These are phyloP conservation scores for Erodium moschatum DNA, from an alignment of 441 rosid genomes.

Conservation along the genomic window DNA sequence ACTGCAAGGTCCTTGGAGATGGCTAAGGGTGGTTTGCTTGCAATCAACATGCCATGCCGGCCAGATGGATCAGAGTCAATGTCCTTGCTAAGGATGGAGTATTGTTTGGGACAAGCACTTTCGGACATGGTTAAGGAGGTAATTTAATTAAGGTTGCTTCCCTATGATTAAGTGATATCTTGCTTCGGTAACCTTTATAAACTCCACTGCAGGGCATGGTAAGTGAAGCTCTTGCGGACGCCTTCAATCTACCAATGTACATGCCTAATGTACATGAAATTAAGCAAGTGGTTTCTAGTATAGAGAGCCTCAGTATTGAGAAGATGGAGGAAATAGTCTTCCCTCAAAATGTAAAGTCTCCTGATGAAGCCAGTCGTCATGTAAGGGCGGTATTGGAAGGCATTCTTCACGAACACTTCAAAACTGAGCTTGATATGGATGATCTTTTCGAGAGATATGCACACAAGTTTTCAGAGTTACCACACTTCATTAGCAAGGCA, in stretches of 20 bases:
- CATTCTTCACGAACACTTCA: not conserved
- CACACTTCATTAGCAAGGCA: not conserved
- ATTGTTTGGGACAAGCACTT: not conserved
- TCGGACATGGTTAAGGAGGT: not conserved
- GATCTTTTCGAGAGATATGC: not conserved
- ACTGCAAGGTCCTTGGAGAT: not conserved
- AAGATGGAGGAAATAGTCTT: not conserved
- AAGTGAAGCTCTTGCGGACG: not conserved
- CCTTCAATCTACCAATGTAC: not conserved
- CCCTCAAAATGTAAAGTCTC: not conserved
- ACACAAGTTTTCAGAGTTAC: not conserved
- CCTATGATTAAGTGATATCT: not conserved
- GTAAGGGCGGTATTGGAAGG: not conserved
- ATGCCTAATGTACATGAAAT: not conserved
- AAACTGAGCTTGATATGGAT: not conserved
- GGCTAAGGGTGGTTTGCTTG: constrained; percentile 1
- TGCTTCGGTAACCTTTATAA: not conserved
- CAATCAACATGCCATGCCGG: not conserved
- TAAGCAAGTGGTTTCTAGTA: not conserved
- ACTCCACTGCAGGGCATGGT: not conserved
- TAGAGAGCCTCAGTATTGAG: constrained; percentile 2
- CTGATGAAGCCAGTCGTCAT: not conserved
- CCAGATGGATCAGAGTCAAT: not conserved
- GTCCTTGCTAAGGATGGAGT: not conserved
- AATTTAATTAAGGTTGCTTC: not conserved